Base-by-base conservation (phyloP, 2,329 filamentous ascomycete species). In the Colletotrichum sp. region DNA sequence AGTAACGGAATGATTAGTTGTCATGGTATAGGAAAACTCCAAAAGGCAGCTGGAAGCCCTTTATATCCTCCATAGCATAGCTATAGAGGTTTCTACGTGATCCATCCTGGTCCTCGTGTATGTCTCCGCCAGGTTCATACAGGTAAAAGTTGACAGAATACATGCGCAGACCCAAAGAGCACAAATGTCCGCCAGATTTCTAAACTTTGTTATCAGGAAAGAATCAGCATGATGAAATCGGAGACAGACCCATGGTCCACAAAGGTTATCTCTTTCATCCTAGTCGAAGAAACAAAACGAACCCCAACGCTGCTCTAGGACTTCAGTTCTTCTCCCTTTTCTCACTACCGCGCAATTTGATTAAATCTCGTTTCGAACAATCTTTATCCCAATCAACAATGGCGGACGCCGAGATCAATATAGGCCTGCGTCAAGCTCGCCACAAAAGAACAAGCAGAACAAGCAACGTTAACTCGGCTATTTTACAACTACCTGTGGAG, bases 271-370 rank as follows among this genome's bases (percentile, higher is more conserved):
- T 52, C 44, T 22, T 52, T 22, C 19, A 13, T 52, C 6, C 44
- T 13, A 5, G 13, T 4, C 6, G n/a, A 52, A 13, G 6, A 13
- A 13, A 52, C 11, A 52, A 52, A 52, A 13, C 0, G 44, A 22
- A 52, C 4, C 2, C n/a, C 0, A 13, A 52, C 6, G 44, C 12
- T 22, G 44, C n/a, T 8, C 12, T 1, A 22, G 6, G n/a, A 2
- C 6, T 22, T 22, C 11, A 8, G 3, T 22, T 52, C 4, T 52
- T 22, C 44, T 22, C 8, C n/a, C 4, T 5, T 52, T 22, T 7
- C 44, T 52, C 44, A 22, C 1, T 12, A 52, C 6, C 3, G 4
- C 8, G 6, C 44, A 52, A 52, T 3, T 22, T 52, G n/a, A 52
- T 52, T 6, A 52, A 13, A 13, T 13, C 9, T 49, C 16, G 36